phyloP scores from a whole-genome alignment of 257 asterid species.

The Cordia subcordata region DNA sequence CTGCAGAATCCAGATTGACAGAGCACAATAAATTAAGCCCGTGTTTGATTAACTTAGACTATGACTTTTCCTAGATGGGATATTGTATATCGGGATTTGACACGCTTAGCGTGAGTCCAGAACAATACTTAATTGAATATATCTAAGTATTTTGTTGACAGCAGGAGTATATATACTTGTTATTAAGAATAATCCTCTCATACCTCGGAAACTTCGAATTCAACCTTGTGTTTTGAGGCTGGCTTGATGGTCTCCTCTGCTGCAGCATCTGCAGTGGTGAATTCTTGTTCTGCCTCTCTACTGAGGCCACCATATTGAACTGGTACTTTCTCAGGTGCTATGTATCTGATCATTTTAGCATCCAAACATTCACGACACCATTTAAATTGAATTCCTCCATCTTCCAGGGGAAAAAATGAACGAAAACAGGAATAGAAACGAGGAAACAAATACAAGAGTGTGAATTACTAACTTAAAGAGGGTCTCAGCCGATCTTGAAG shows the following conservation, averaged over 20 bases:
- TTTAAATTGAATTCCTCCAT: no score
- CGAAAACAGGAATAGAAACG: no score
- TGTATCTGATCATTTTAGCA: slow-evolving; percentile 35
- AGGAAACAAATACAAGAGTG: not conserved
- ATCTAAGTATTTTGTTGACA: no score
- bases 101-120: no score
- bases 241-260: slow-evolving; percentile 55
- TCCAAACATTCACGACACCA: no score
- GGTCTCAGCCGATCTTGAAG: slow-evolving; percentile 64
- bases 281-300: slow-evolving; percentile 44
- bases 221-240: slow-evolving; percentile 47
- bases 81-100: no score
- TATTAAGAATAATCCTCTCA: not conserved
- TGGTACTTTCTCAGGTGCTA: slow-evolving; percentile 65
- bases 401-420: no score
- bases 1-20: slow-evolving; percentile 24
- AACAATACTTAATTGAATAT: no score
- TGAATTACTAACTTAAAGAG: slow-evolving; percentile 64
- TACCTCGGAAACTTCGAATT: slow-evolving; percentile 56
- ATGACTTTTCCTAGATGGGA: no score
- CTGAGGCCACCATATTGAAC: slow-evolving; percentile 67
- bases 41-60: no score
- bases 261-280: slow-evolving; percentile 42
- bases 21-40: no score
- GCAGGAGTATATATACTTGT: no score